Evolutionary conservation across 140 eudicot genomes (phyloP), one percentile per base, ranked within the genome.

Genomic region (Anethum foeniculum): DNA sequence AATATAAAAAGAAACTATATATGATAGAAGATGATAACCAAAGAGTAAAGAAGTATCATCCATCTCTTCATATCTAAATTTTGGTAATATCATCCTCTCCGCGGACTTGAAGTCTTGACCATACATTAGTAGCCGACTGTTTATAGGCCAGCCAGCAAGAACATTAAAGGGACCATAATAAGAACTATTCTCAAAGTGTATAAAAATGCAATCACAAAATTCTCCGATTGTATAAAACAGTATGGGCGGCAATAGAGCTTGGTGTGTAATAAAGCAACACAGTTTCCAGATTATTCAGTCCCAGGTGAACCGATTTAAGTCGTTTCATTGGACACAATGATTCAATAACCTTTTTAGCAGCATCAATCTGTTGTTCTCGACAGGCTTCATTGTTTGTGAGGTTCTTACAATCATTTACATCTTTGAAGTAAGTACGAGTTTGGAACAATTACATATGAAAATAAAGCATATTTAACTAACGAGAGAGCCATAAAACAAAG

Each of bases 241-340:
- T 86, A 77, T 84, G 85, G 44, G 98, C 97, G 6, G 98, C 98
- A 68, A 89, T 67, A 82, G 71, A 85, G 79, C 98, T 91, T 60
- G 98, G 88, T 47, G 86, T 82, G 69, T 58, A 80, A 32, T 62
- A 80, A 34, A 3, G 38, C 38, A 83, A 77, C 11, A 75, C 3
- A 38, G 67, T 69, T 80, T 47, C 38, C 38, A 3, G 38, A 34
- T 34, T 34, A 34, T 34, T 34, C 38, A 34, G 38, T 34, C 38
- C 38, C 1, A 1, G 38, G 38, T 34, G 38, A 34, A 34, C 38
- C 38, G 38, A 34, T 34, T 34, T 71, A 48, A 34, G 30, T 43
- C 47, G 84, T 79, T 65, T 49, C 46, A 71, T 36, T 27, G 97
- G 96, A 72, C 85, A 58, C 36, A 94, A 80, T 28, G 89, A 73